Conservation (phyloP, 2,329 filamentous ascomycete genomes). For the Fusarium dimerum region DNA sequence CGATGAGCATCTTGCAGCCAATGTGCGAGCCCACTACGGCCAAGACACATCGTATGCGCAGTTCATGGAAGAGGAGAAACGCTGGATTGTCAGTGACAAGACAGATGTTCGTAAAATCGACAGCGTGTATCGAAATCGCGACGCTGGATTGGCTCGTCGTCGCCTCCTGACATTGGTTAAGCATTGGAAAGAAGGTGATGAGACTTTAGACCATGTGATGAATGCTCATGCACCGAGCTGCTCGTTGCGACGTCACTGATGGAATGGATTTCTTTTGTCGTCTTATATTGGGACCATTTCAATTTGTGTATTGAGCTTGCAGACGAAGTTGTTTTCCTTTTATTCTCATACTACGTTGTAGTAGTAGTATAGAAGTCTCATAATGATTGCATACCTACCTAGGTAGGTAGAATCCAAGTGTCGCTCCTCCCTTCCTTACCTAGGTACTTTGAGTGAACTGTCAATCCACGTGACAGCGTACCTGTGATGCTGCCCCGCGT, state of each 20-base stretch:
- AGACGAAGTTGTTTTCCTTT: no score
- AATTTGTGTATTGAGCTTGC: no score
- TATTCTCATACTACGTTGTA: no score
- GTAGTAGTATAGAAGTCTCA: no score
- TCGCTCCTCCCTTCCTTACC: not conserved
- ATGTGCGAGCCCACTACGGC: slow-evolving; percentile 36
- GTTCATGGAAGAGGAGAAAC: slow-evolving; percentile 39
- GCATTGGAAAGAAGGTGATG: slow-evolving; percentile 42
- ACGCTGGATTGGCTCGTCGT: slow-evolving; percentile 39
- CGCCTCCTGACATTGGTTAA: slow-evolving; percentile 38
- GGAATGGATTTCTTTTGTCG: not conserved
- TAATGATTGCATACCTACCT: not conserved
- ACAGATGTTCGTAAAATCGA: slow-evolving; percentile 44
- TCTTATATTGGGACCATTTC: not conserved
- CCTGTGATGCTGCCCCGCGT: slow-evolving; percentile 12
- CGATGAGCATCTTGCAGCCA: slow-evolving; percentile 32
- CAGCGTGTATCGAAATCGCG: slow-evolving; percentile 45
- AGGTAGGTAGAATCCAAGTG: not conserved
- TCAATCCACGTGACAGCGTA: slow-evolving; percentile 22
- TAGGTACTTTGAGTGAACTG: no score
- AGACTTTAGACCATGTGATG: slow-evolving; percentile 40
- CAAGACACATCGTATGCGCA: slow-evolving; percentile 29
- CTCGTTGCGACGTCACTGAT: slow-evolving; percentile 20
- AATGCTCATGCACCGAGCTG: slow-evolving; percentile 32
- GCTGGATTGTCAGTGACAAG: slow-evolving; percentile 43